Percentiles rank a stretch among this genome's conserved stretches.
These are phyloP conservation scores for Tricholoma terreum DNA, from an alignment of 768 basidiomycete genomes.

Conservation along the genomic window DNA sequence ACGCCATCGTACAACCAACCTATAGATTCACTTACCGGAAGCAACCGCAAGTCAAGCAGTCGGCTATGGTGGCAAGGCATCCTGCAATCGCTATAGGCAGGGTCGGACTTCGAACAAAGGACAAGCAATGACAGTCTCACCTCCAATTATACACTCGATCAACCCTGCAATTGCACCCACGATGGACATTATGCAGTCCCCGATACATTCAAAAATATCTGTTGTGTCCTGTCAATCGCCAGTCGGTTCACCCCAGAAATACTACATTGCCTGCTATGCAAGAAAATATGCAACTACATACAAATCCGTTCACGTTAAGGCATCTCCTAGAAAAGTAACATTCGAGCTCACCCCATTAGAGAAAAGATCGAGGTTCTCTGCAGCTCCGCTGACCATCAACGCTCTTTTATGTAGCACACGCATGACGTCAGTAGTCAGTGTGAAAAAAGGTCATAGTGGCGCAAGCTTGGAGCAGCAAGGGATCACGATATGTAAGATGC, in stretches of 20 bases:
- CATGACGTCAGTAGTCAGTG: background rate
- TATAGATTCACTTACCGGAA: background rate
- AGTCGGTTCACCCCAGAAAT: background rate
- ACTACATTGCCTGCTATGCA: constrained; percentile 28
- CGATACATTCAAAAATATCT: constrained; percentile 44
- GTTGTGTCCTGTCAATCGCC: background rate
- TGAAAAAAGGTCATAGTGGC: too few species aligned
- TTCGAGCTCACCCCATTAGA: constrained; percentile 10
- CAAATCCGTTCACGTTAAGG: too few species aligned
- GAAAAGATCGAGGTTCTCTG: background rate
- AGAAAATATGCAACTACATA: constrained; percentile 16
- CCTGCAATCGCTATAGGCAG: constrained; percentile 36
- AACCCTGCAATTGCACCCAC: constrained; percentile 39
- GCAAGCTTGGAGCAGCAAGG: too few species aligned
- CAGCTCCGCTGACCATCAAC: background rate
- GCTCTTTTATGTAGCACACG: background rate
- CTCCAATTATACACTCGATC: constrained; percentile 44
- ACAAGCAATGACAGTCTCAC: constrained; percentile 23
- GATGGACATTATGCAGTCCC: constrained; percentile 38
- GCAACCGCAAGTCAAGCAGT: constrained; percentile 31
- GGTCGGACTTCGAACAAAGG: background rate
- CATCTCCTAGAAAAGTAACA: too few species aligned
- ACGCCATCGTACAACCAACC: background rate
- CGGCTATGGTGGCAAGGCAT: constrained; percentile 35
- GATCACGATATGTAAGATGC: too few species aligned